These are phyloP conservation scores for Stromatinia cepivora DNA, from an alignment of 2,329 filamentous ascomycete genomes.

Conservation along the genomic window DNA sequence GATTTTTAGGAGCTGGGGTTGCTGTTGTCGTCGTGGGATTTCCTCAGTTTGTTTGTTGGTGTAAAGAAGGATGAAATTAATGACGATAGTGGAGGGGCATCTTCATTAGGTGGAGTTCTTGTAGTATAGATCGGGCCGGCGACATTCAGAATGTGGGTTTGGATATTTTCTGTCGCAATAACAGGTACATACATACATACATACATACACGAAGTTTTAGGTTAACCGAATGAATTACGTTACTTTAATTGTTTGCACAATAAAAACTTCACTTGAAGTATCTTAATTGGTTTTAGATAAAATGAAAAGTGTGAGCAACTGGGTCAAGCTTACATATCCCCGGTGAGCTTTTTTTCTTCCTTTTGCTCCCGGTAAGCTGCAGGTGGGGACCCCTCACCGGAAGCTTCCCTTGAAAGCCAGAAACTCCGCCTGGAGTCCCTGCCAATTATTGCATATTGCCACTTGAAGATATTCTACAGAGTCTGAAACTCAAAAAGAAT, in stretches of 20 bases:
- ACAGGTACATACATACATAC: no score
- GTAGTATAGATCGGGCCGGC: not conserved
- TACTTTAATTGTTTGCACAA: no score
- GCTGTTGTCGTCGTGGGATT: constrained; percentile 1
- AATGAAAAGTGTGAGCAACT: not conserved
- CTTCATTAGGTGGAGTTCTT: no score
- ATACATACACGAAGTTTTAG: not conserved
- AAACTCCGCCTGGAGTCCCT: not conserved
- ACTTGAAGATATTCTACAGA: not conserved
- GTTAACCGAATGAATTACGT: no score
- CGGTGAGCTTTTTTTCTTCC: not conserved
- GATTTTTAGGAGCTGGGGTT: constrained; percentile 43
- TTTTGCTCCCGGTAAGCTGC: not conserved
- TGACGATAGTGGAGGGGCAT: no score
- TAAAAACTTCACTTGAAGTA: no score
- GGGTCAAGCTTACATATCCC: not conserved
- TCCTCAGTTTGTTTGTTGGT: constrained; percentile 3
- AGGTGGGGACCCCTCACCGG: not conserved
- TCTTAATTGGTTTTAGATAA: no score
- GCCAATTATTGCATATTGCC: not conserved
- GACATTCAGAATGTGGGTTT: no score
- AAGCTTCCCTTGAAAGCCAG: not conserved
- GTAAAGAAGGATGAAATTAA: constrained; percentile 19
- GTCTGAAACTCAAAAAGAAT: not conserved
- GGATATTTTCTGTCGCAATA: not conserved